phyloP scores from a whole-genome alignment of 768 basidiomycete genomes.

The Suillus sp. region DNA sequence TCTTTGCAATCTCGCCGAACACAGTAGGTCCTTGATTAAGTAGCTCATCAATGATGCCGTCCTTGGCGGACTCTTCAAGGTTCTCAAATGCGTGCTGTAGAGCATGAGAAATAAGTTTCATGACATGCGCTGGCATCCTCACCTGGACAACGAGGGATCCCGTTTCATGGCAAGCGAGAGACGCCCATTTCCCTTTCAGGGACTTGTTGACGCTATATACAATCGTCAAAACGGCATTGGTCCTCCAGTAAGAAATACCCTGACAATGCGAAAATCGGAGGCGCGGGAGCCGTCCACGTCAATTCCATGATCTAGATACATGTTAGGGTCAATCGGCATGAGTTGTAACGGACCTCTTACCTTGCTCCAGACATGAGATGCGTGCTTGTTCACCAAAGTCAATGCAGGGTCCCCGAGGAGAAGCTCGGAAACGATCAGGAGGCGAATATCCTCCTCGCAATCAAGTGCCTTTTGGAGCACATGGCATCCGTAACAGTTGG shows the following conservation, averaged over 20 bases:
- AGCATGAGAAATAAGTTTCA: slow-evolving; percentile 17
- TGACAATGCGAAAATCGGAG: slow-evolving; percentile 86
- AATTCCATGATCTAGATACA: slow-evolving; percentile 79
- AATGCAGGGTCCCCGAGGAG: slow-evolving; percentile 83
- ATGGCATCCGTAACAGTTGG: slow-evolving; percentile 88
- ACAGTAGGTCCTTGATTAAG: slow-evolving; percentile 67
- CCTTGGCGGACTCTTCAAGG: slow-evolving; percentile 79
- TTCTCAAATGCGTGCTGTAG: slow-evolving; percentile 82
- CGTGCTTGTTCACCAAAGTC: slow-evolving; percentile 88
- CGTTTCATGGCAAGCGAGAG: slow-evolving; percentile 88
- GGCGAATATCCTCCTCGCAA: slow-evolving; percentile 84
- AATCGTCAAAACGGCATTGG: slow-evolving; percentile 2
- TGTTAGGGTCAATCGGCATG: slow-evolving; percentile 10
- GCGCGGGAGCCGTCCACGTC: slow-evolving; percentile 83
- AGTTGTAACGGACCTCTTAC: slow-evolving; percentile 36
- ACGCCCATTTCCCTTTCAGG: slow-evolving; percentile 86
- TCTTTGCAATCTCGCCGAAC: slow-evolving; percentile 80
- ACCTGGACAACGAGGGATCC: slow-evolving; percentile 89
- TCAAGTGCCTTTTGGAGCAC: slow-evolving; percentile 89
- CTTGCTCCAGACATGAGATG: slow-evolving; percentile 93
- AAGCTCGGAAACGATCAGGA: slow-evolving; percentile 83
- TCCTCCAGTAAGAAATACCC: slow-evolving; percentile 29
- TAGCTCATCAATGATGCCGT: slow-evolving; percentile 83
- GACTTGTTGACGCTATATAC: slow-evolving; percentile 79
- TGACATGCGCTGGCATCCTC: slow-evolving; percentile 13